These are phyloP conservation scores for Periconia sp. DNA, from an alignment of 2,329 filamentous ascomycete genomes.

Conservation along the genomic window DNA sequence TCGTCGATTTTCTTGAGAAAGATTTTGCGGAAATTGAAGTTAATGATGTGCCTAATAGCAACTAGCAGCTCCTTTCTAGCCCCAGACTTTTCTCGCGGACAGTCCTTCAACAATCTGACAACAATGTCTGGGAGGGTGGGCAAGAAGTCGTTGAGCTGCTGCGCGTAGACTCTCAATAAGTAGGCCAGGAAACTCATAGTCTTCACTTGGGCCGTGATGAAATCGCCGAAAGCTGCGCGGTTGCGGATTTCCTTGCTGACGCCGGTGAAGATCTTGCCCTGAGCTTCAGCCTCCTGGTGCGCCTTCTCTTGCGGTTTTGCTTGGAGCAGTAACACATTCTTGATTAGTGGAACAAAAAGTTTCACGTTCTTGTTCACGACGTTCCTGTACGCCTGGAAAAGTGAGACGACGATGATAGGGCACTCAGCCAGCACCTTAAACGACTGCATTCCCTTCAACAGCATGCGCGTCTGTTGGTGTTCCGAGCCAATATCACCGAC, in stretches of 20 bases:
- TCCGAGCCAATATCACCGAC: conserved; percentile 77
- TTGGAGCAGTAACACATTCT: conserved; percentile 84
- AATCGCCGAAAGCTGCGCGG: conserved; percentile 91
- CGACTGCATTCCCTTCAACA: conserved; percentile 95
- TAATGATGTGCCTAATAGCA: conserved; percentile 97
- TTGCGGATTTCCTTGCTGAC: conserved; percentile 95
- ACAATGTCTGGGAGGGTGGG: conserved; percentile 86
- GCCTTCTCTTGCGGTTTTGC: conserved; percentile 93
- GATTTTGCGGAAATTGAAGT: conserved; percentile 96
- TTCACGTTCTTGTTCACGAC: conserved; percentile 86
- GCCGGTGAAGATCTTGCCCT: conserved; percentile 85
- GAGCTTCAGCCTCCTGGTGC: conserved; percentile 80
- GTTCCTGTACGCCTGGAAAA: conserved; percentile 89
- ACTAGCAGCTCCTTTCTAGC: conserved; percentile 94
- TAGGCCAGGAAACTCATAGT: conserved; percentile 99
- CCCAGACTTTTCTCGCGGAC: conserved; percentile 90
- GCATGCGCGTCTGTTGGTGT: conserved; percentile 78
- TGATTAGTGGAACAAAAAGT: conserved; percentile 91
- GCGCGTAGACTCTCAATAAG: conserved; percentile 83
- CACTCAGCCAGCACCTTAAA: conserved; percentile 99
- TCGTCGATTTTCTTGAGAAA: conserved; percentile 95
- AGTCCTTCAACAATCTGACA: conserved; percentile 89
- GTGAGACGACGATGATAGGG: conserved; percentile 97
- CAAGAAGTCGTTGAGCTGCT: conserved; percentile 86
- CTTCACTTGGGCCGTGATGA: conserved; percentile 97